These are phyloP conservation scores for Telopea speciosissima DNA, from an alignment of 177 flowering plant species.

Conservation along the genomic window DNA sequence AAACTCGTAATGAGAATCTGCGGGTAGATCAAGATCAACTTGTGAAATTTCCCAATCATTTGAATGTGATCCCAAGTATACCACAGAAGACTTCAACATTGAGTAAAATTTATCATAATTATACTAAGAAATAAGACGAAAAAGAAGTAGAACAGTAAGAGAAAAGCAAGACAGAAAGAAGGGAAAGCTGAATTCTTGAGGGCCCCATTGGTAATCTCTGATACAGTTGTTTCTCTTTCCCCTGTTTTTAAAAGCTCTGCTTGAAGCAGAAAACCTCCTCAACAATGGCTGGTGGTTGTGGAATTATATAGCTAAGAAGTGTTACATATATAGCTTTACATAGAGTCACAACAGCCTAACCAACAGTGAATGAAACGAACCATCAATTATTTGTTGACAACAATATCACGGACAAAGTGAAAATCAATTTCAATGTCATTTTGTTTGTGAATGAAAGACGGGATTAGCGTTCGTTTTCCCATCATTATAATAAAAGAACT, in stretches of 20 bases:
- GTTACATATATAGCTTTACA: no score
- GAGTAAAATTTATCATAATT: neutral
- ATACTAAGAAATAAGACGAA: neutral
- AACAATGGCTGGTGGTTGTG: no score
- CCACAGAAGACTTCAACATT: conserved; percentile 39
- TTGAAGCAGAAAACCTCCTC: no score
- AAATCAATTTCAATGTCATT: no score
- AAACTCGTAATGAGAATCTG: conserved; percentile 35
- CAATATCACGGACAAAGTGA: no score
- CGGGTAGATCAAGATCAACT: conserved; percentile 17
- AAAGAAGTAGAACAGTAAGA: neutral
- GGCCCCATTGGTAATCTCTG: conserved; percentile 1
- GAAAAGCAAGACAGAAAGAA: conserved; percentile 20
- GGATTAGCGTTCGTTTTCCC: no score
- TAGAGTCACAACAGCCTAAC: no score
- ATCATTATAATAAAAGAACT: no score
- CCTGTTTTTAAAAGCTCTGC: neutral
- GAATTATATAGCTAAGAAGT: no score
- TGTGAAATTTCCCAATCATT: conserved; percentile 20
- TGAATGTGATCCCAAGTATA: conserved; percentile 43
- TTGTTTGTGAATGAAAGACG: no score
- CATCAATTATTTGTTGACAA: no score
- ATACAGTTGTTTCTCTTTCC: neutral
- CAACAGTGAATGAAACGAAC: no score
- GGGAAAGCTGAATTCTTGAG: conserved; percentile 9